phyloP scores from a whole-genome alignment of 331 rosid genomes.

The Dryas integrifolia region DNA sequence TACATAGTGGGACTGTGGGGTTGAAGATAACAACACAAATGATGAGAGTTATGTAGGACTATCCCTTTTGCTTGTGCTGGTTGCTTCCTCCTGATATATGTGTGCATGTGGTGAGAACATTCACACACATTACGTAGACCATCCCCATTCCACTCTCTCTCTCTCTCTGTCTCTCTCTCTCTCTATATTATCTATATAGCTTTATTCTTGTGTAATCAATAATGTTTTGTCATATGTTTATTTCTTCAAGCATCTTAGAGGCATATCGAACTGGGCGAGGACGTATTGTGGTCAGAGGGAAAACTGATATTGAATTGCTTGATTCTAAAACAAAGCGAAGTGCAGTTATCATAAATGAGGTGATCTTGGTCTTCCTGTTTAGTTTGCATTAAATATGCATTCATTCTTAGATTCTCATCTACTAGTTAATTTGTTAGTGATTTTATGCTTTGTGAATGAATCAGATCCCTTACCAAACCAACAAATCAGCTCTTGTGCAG shows the following conservation, averaged over 20 bases:
- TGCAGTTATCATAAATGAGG: constrained; percentile 88
- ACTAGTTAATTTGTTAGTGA: constrained; percentile 10
- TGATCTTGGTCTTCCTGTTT: constrained; percentile 26
- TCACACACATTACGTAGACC: too few relatives aligned
- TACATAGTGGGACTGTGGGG: background rate
- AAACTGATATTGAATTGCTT: constrained; percentile 81
- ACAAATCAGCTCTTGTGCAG: constrained; percentile 84
- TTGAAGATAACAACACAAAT: constrained; percentile 1
- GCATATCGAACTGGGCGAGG: constrained; percentile 95
- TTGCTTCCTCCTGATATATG: background rate
- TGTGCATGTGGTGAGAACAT: background rate
- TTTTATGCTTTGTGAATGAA: constrained; percentile 31
- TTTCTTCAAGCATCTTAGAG: constrained; percentile 68
- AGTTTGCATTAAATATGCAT: constrained; percentile 22
- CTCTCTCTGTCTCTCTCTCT: too few relatives aligned
- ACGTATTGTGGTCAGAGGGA: constrained; percentile 81
- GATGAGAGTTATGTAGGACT: background rate
- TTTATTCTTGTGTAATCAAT: constrained; percentile 1
- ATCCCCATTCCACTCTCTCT: too few relatives aligned
- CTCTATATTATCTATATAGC: too few relatives aligned
- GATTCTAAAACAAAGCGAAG: constrained; percentile 77
- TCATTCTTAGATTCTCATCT: constrained; percentile 7
- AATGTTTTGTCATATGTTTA: constrained; percentile 26
- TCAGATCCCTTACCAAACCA: constrained; percentile 93
- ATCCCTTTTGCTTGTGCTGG: background rate